A percentile compares a stretch with the other conserved stretches of the same genome.
These are phyloP conservation scores for Cyamopsis tetragonoloba DNA, from an alignment of 306 rosid species.

Conservation along the genomic window DNA sequence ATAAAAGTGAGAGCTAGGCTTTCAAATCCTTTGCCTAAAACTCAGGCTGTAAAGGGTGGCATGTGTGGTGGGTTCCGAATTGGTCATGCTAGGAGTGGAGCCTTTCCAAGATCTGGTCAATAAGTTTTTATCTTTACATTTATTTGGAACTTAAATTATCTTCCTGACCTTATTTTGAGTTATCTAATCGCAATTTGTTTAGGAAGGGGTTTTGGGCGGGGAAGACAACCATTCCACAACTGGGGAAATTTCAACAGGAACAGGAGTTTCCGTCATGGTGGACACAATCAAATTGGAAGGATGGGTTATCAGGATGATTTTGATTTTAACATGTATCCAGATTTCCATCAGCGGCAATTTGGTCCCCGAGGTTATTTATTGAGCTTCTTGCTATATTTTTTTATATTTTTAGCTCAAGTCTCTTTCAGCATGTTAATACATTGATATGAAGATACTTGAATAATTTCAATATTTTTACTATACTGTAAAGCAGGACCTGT, in stretches of 20 bases:
- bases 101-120: constrained; percentile 49
- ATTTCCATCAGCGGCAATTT: constrained; percentile 52
- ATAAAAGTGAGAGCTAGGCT: constrained; percentile 80
- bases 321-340: constrained; percentile 37
- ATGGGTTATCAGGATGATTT: constrained; percentile 34
- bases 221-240: constrained; percentile 35
- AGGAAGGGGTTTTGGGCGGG: constrained; percentile 62
- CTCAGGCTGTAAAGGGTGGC: constrained; percentile 77
- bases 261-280: constrained; percentile 45
- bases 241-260: constrained; percentile 43
- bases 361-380: constrained; percentile 42
- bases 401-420: constrained; percentile 2
- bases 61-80: constrained; percentile 82
- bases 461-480: constrained; percentile 5
- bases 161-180: constrained; percentile 8
- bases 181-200: neutral
- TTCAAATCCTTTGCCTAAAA: constrained; percentile 85
- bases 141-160: constrained; percentile 11
- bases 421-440: neutral
- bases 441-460: neutral
- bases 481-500: constrained; percentile 47
- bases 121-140: constrained; percentile 14
- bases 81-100: constrained; percentile 45
- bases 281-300: constrained; percentile 49
- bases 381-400: constrained; percentile 15